A percentile compares a stretch with the other conserved stretches of the same genome.
Conservation (phyloP, 2,329 filamentous ascomycete genomes). For the Penicillium sp. region DNA sequence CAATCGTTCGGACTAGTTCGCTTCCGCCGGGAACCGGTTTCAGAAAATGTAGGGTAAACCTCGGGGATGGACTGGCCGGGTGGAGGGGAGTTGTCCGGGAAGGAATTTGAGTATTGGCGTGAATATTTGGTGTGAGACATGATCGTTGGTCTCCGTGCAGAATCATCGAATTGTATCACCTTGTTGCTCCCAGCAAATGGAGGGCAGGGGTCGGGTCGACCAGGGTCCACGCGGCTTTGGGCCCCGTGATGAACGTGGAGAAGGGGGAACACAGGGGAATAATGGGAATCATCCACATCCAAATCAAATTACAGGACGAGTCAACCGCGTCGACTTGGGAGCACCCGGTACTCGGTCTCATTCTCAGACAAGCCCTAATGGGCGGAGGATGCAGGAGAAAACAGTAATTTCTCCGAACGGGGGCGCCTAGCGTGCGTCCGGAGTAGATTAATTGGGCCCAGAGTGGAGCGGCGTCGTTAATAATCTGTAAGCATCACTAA, state of each 20-base stretch:
- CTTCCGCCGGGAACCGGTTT: not conserved
- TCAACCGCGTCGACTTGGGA: too few relatives aligned
- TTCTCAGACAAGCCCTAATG: slow-evolving; percentile 14
- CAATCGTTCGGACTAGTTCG: not conserved
- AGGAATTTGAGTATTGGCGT: not conserved
- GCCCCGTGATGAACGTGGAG: slow-evolving; percentile 11
- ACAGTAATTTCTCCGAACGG: slow-evolving; percentile 7
- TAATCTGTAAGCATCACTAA: too few relatives aligned
- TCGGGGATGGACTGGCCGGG: not conserved
- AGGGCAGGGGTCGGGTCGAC: not conserved
- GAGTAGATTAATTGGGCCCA: not conserved
- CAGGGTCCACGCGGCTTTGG: slow-evolving; percentile 4
- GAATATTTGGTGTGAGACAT: not conserved
- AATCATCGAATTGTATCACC: too few relatives aligned
- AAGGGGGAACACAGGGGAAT: not conserved
- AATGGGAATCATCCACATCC: not conserved
- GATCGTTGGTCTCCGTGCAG: not conserved
- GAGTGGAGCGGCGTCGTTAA: not conserved
- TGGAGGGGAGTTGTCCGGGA: not conserved
- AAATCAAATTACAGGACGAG: too few relatives aligned
- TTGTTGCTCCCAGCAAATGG: too few relatives aligned
- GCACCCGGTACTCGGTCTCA: too few relatives aligned
- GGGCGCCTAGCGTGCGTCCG: not conserved
- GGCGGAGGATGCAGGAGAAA: slow-evolving; percentile 1
- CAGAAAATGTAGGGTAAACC: not conserved